Evolutionary conservation across 192 early-diverging fungal genomes (phyloP), one percentile per base, ranked within the genome.

Genomic region (Coemansia biformis): DNA sequence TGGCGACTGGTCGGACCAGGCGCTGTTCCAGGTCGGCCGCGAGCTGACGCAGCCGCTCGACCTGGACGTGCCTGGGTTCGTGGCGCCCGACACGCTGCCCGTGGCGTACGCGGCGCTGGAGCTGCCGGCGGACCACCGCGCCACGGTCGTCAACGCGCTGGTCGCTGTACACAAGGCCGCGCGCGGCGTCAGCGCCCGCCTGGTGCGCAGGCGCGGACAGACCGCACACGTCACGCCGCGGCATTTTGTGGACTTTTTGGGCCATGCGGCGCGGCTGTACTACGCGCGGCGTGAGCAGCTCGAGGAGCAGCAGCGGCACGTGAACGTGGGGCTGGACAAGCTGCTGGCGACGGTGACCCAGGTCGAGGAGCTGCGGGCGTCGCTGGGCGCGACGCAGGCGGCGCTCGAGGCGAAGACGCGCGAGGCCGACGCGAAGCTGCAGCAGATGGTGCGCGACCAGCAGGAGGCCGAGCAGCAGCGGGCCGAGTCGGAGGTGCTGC

Each of bases 1-100:
- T 40, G 97, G 96, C 42, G 97, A 98, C 66, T 98, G 96, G 96
- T 84, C 91, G 0, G 87, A 93, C 59, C 91, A 96, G 61, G 96
- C 94, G 1, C 90, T 99, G 66, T 95, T 83, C 81, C 97, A 98
- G 77, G 97, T 99, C 22, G 96, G 92, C 24, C 83, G 83, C 46
- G 97, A 99, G 74, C 94, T 97, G 60, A 98, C 97, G 4, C 74
- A 82, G 34, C 78, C 82, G 7, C 67, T 98, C 21, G 96, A 98
- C 57, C 77, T 99, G 30, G 92, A 96, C 52, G 53, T 80, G 9
- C 75, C 77, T 1, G 66, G 48, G 14, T 96, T 87, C 57, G 38
- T 26, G 1, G 63, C 89, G 5, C 92, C 93, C 11, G 50, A 50
- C 26, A 76, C 79, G 26, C 88, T 91, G 70, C 91, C 91, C 5